phyloP scores from a whole-genome alignment of 1,284 basidiomycete species.

The Leccinum angustisporum region DNA sequence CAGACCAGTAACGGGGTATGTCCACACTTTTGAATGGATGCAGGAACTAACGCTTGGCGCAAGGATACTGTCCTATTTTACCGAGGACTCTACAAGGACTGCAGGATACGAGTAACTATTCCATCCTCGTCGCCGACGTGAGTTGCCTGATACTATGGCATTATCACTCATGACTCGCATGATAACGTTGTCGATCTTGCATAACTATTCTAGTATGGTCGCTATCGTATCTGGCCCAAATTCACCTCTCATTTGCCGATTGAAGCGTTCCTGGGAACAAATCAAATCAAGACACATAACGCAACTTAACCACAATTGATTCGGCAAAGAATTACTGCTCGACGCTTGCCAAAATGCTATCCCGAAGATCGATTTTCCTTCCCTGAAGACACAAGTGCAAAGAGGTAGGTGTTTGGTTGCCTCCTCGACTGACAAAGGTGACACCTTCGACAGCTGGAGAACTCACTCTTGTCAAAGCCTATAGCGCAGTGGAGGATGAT shows the following conservation, averaged over 20 bases:
- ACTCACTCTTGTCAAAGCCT: background rate
- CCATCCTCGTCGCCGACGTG: conserved; percentile 90
- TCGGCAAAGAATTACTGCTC: too few relatives aligned
- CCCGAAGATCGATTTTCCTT: background rate
- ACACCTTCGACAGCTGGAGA: background rate
- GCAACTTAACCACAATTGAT: too few relatives aligned
- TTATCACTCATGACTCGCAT: conserved; percentile 1
- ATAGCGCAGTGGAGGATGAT: background rate
- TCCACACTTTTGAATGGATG: conserved; percentile 6
- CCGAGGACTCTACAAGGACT: conserved; percentile 59
- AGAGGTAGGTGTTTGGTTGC: background rate
- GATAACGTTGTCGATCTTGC: conserved; percentile 79
- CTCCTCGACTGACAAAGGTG: background rate
- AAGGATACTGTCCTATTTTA: conserved; percentile 85
- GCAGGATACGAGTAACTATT: conserved; percentile 72
- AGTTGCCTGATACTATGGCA: conserved; percentile 33
- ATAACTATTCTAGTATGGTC: conserved; percentile 96
- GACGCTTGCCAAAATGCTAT: too few relatives aligned
- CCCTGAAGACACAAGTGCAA: background rate
- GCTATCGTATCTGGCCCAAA: conserved; percentile 95
- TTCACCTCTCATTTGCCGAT: conserved; percentile 87
- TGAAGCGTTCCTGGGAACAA: conserved; percentile 94
- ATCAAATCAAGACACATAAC: conserved; percentile 21
- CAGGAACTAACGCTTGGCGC: conserved; percentile 5
- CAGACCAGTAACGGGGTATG: conserved; percentile 89